Conservation (phyloP, 768 basidiomycete species). For the Daedalea quercina region DNA sequence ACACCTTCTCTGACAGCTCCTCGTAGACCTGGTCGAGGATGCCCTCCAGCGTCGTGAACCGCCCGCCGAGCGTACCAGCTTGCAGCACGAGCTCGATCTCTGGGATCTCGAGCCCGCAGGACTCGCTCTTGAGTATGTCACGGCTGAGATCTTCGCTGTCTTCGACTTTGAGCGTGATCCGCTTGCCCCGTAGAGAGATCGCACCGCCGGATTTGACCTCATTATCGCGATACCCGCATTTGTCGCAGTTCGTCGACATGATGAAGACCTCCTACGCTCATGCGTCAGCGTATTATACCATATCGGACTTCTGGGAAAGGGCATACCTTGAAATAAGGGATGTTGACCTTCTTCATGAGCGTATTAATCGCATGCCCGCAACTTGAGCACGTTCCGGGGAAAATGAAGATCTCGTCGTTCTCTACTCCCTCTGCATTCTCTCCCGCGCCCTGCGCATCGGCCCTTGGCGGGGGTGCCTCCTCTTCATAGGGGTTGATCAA, state of each 20-base stretch:
- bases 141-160: conserved; percentile 89
- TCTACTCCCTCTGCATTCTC: conserved; percentile 19
- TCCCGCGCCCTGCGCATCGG: conserved; percentile 6
- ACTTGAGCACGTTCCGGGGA: conserved; percentile 83
- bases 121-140: conserved; percentile 97
- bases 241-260: conserved; percentile 97
- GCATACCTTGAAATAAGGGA: conserved; percentile 90
- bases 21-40: conserved; percentile 92
- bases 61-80: conserved; percentile 90
- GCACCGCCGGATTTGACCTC: conserved; percentile 95
- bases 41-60: conserved; percentile 97
- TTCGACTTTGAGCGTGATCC: conserved; percentile 83
- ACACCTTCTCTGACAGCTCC: conserved; percentile 85
- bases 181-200: conserved; percentile 82
- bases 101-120: conserved; percentile 81
- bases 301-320: conserved; percentile 21
- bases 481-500: conserved; percentile 47
- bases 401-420: conserved; percentile 84
- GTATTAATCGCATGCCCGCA: conserved; percentile 83
- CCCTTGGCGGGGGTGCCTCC: conserved; percentile 1
- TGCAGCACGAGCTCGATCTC: conserved; percentile 92
- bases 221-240: conserved; percentile 94
- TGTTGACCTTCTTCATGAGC: conserved; percentile 91
- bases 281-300: not conserved
- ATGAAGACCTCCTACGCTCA: conserved; percentile 78